Evolutionary conservation across 2,329 filamentous ascomycete genomes (phyloP), one percentile per base, ranked within the genome.

Genomic region (Aurifilum marmelostoma): DNA sequence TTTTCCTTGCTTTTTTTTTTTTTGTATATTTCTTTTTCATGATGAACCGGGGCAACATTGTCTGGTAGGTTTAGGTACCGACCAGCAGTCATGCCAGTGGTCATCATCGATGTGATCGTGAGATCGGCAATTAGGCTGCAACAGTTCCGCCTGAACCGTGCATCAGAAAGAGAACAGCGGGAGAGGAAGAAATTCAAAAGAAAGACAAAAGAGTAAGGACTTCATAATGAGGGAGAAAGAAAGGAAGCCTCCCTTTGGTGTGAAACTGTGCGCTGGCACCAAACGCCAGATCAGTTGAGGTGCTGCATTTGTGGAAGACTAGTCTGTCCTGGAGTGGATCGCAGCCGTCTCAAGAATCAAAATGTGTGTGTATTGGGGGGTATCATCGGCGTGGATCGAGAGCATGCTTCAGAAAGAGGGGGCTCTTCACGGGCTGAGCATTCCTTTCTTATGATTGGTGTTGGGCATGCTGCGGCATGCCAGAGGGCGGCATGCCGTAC

Each of bases 381-480:
- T 87, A 88, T 88, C 83, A 83, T 80, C 80, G 79, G 79, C 77
- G 77, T 77, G 76, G 75, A 73, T 37, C 62, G 43, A 34, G 43
- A 37, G 43, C 39, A 47, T 69, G 67, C 63, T 65, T 66, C 54
- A 54, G 41, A 68, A 65, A n/a, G 37, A 41, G 52, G 14, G 12
- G 18, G 21, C 32, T 37, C 16, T 18, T 24, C 34, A 29, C 9
- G 6, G 27, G 34, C 52, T 16, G 39, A 60, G 29, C 11, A 43
- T n/a, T 9, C 34, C 56, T n/a, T 37, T 21, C 47, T 83, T 84
- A 93, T 81, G 91, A 90, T 81, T 92, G 91, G 80, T 94, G 92
- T 73, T 92, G 91, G 76, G 92, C 90, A 82, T 93, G 92, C 76
- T 93, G 91, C 69, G 92, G 91, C 87, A 96, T 92, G 75, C 92